Conservation (phyloP, 2,329 filamentous ascomycete genomes). For the Pyricularia sp. region DNA sequence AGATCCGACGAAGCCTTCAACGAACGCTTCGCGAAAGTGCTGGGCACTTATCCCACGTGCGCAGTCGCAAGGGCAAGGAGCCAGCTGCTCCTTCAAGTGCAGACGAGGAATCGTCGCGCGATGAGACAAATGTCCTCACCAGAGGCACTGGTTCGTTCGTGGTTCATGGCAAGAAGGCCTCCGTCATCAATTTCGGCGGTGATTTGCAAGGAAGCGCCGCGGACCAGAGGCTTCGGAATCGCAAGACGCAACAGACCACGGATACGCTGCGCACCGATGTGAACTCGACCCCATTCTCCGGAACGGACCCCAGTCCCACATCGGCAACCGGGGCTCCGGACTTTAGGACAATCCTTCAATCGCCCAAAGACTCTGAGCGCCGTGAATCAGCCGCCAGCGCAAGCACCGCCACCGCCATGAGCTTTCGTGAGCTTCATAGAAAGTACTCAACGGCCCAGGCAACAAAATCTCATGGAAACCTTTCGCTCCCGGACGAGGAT, state of each 20-base stretch:
- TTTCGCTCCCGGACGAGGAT: slow-evolving; percentile 35
- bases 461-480: slow-evolving; percentile 20
- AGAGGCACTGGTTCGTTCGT: slow-evolving; percentile 85
- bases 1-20: slow-evolving; percentile 77
- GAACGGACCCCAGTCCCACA: background rate
- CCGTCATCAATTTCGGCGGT: slow-evolving; percentile 91
- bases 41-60: slow-evolving; percentile 55
- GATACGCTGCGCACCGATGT: slow-evolving; percentile 26
- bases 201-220: slow-evolving; percentile 68
- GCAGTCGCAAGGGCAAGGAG: slow-evolving; percentile 70
- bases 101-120: slow-evolving; percentile 18
- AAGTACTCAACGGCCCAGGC: slow-evolving; percentile 47
- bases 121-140: slow-evolving; percentile 56
- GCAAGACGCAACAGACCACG: slow-evolving; percentile 40
- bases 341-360: slow-evolving; percentile 40
- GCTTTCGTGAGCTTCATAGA: slow-evolving; percentile 52
- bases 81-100: background rate
- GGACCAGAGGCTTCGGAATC: slow-evolving; percentile 61
- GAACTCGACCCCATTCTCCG: slow-evolving; percentile 15
- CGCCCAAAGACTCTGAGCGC: slow-evolving; percentile 32
- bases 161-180: slow-evolving; percentile 95
- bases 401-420: slow-evolving; percentile 58
- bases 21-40: slow-evolving; percentile 78
- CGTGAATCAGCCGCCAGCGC: slow-evolving; percentile 54
- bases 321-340: slow-evolving; percentile 27